Conservation (phyloP, 179 eudicot genomes). For the Heliamphora ciliata region DNA sequence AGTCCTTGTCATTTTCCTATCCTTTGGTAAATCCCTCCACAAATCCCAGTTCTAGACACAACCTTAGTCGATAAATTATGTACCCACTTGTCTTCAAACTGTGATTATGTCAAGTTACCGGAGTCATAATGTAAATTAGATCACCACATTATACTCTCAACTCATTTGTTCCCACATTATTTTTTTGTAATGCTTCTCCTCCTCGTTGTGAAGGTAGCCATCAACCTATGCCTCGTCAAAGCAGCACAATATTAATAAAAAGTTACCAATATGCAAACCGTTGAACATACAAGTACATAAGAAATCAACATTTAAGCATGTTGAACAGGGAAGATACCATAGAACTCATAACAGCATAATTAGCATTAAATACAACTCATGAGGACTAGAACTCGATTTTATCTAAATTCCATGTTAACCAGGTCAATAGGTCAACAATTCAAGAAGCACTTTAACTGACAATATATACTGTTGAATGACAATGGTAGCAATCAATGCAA, state of each 20-base stretch:
- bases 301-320: not conserved
- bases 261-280: not conserved
- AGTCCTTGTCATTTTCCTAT: too few relatives aligned
- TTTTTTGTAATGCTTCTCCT: constrained; percentile 53
- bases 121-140: not conserved
- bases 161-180: constrained; percentile 68
- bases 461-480: too few relatives aligned
- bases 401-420: not conserved
- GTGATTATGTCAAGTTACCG: not conserved
- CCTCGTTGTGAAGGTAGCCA: constrained; percentile 63
- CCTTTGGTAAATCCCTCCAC: too few relatives aligned
- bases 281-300: not conserved
- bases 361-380: not conserved
- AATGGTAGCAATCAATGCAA: too few relatives aligned
- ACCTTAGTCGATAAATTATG: not conserved
- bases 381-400: not conserved
- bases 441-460: not conserved
- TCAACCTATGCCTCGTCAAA: constrained; percentile 35
- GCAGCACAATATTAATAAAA: not conserved
- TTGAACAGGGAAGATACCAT: not conserved
- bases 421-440: not conserved
- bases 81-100: not conserved
- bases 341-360: not conserved
- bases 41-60: too few relatives aligned
- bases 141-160: constrained; percentile 67